Evolutionary conservation across 2,329 filamentous ascomycete species (phyloP).

Genomic region (Botrytis aclada): DNA sequence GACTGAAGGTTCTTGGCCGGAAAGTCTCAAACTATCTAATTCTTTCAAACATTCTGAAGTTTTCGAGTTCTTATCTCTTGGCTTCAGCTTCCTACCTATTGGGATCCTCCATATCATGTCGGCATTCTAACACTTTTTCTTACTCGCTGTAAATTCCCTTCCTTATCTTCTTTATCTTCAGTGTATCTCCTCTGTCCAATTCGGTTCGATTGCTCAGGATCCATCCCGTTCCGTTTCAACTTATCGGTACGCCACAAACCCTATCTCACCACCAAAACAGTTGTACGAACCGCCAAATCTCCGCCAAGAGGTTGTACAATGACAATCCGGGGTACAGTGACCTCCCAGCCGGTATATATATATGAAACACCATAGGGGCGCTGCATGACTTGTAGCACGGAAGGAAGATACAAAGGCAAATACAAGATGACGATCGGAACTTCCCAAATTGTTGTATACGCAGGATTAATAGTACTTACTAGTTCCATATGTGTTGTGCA

Average conservation of each 20-base stretch:
- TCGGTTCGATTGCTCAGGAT: neutral
- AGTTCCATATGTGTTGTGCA: neutral
- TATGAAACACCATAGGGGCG: neutral
- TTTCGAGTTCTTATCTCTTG: neutral
- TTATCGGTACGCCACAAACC: neutral
- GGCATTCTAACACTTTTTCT: neutral
- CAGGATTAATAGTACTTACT: neutral
- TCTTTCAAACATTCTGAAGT: neutral
- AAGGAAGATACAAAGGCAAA: neutral
- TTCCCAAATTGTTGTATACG: slow-evolving; percentile 2
- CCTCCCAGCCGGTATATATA: neutral
- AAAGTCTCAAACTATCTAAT: neutral
- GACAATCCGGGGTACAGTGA: slow-evolving; percentile 3
- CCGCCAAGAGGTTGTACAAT: neutral
- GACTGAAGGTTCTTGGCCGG: neutral
- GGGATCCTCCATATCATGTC: neutral
- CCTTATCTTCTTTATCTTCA: neutral
- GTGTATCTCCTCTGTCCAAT: neutral
- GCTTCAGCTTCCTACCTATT: neutral
- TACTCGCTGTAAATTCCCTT: neutral
- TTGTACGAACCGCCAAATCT: neutral
- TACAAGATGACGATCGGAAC: neutral
- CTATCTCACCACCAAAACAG: neutral
- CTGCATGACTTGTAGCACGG: neutral
- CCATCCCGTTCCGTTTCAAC: neutral